Evolutionary conservation across 176 grass and related monocot genomes (phyloP), one percentile per base, ranked within the genome.

Genomic region (Pharus latifolius): DNA sequence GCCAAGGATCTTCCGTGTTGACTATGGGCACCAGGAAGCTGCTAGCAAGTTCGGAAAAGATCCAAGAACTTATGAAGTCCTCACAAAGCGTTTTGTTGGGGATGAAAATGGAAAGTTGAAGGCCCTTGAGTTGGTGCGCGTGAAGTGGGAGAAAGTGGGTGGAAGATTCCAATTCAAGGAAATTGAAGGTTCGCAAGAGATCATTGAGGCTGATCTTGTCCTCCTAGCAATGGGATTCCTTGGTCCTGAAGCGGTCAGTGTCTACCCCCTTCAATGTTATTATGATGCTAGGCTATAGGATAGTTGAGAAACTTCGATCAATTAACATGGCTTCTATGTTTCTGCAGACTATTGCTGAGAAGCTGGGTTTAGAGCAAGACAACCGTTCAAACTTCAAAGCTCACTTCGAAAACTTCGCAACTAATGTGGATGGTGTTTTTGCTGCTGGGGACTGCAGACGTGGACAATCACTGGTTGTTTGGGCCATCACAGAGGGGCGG

Each of bases 171-270:
- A 69, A 16, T 69, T 84, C 52, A 89, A 93, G 55, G 96, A 88
- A 73, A 84, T 99, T 0, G 55, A 94, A 79, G 96, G 87, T 11
- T 86, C 96, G 22, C 15, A 81, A 67, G 82, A 99, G 65, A 94
- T 72, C n/a, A 94, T 99, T 16, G 90, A 95, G 76, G 96, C 96
- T 42, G 96, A 99, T 72, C 82, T 99, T n/a, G 87, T 94, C 43
- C 83, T 99, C 22, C 86, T 99, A 72, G 96, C 96, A 52, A 88
- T 99, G 96, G 96, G 96, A 24, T 99, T 99, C 65, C 73, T 94
- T 19, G 96, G 96, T 29, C 96, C 96, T 29, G 96, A 99, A 77
- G 75, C 73, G 38, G 90, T 94, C 59, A 77, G 81, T 85, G n/a
- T n/a, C n/a, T 79, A 58, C 27, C 44, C 58, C 33, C 9, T 14